A percentile compares a stretch with the other conserved stretches of the same genome.
Evolutionary conservation across 768 basidiomycete species (phyloP).

Genomic region (Trametes villosa): DNA sequence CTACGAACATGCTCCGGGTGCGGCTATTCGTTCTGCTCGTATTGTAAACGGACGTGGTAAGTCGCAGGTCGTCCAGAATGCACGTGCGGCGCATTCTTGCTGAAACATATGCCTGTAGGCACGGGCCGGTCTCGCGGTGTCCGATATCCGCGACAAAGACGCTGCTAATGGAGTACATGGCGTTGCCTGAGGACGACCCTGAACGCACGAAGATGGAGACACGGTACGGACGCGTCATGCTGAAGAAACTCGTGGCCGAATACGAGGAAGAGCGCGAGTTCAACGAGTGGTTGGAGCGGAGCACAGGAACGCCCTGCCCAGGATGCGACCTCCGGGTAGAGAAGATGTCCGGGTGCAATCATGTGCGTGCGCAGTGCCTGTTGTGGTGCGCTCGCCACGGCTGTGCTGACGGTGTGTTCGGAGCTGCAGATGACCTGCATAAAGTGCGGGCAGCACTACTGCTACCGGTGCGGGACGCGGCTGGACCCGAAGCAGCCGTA

Average conservation of each 20-base stretch:
- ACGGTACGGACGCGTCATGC: slow-evolving; percentile 63
- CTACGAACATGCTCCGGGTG: slow-evolving; percentile 75
- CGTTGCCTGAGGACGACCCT: slow-evolving; percentile 53
- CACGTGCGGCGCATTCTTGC: background rate
- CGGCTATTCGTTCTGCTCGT: slow-evolving; percentile 79
- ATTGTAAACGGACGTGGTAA: slow-evolving; percentile 82
- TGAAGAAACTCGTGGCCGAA: slow-evolving; percentile 61
- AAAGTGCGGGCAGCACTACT: slow-evolving; percentile 80
- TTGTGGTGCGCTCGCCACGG: background rate
- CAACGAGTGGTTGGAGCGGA: slow-evolving; percentile 68
- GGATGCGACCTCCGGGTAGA: slow-evolving; percentile 75
- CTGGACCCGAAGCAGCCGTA: slow-evolving; percentile 56
- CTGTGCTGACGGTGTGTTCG: background rate
- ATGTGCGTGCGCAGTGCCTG: slow-evolving; percentile 49
- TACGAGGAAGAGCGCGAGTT: slow-evolving; percentile 79
- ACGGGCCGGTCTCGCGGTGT: slow-evolving; percentile 78
- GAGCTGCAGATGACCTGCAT: slow-evolving; percentile 75
- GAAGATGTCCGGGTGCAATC: slow-evolving; percentile 84
- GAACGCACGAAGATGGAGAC: slow-evolving; percentile 58
- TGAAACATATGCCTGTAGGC: slow-evolving; percentile 52
- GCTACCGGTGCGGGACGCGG: slow-evolving; percentile 73
- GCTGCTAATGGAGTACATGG: slow-evolving; percentile 70
- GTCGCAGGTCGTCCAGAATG: slow-evolving; percentile 22
- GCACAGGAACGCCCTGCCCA: slow-evolving; percentile 69
- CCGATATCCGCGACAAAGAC: slow-evolving; percentile 68